Base-by-base conservation (phyloP, 371 early-diverging fungal species). In the Mortierella sp. region DNA sequence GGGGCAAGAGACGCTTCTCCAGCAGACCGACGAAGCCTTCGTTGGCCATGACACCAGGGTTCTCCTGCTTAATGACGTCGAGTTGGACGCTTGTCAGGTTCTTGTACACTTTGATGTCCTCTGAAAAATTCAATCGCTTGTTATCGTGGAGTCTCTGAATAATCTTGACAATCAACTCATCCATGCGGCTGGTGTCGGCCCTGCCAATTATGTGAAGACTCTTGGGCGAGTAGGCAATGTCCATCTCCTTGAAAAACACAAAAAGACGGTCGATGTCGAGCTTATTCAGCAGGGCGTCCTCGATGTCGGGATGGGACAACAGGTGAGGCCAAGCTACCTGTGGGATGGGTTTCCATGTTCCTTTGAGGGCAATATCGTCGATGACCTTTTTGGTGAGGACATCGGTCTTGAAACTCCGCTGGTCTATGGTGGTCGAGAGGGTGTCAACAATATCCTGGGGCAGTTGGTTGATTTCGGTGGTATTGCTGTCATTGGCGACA, bases 1-100 rank as follows among this genome's bases (percentile, higher is more conserved):
- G 55, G 0, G 82, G 87, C 10, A 78, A 11, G 71, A 86, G 80
- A 0, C 80, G 65, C 19, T 75, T 80, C 74, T 86, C 87, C 26
- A 86, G 38, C 19, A 78, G 13, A 0, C 83, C 87, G 3, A 82
- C 78, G 73, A 80, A 86, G 16, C 80, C 80, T 75, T 86, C 83
- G 44, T 76, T 60, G 34, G 75, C 38, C 78, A 80, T 73, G 45
- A 75, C 38, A 13, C 34, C 34, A 21, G 87, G 83, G 8, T 47
- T 50, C 7, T 47, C 34, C 14, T 31, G 48, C 48, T 47, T 57
- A 55, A 86, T 74, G 57, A 21, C 63, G 26, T 77, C 73, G 48
- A 86, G 57, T 28, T 86, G 87, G 0, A 42, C 48, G n/a, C 9
- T 72, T 0, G 87, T 86, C 76, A 86, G 38, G 6, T 70, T 34